A percentile compares a stretch with the other conserved stretches of the same genome.
Conservation (phyloP, 768 basidiomycete species). For the Macrolepiota fuliginosa region DNA sequence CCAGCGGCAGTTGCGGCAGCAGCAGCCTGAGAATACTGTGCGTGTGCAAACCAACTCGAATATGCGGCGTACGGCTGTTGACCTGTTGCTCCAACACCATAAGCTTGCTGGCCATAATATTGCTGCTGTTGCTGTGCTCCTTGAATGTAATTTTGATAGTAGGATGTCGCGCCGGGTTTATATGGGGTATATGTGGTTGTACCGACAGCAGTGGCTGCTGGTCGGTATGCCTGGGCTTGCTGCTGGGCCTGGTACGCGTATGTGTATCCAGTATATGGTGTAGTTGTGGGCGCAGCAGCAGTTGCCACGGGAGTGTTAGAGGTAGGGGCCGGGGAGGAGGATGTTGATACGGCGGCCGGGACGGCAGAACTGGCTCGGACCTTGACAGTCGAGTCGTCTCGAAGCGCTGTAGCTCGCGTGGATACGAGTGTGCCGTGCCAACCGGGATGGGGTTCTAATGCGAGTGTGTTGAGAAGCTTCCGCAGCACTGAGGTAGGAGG, state of each 20-base stretch:
- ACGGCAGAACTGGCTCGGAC: conserved; percentile 38
- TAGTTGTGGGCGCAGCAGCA: conserved; percentile 23
- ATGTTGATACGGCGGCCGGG: conserved; percentile 27
- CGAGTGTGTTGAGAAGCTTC: conserved; percentile 69
- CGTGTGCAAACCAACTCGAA: conserved; percentile 27
- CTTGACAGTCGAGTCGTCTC: conserved; percentile 74
- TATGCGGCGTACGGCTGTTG: conserved; percentile 35
- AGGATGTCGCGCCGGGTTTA: conserved; percentile 27
- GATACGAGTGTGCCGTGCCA: conserved; percentile 76
- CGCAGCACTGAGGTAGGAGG: conserved; percentile 67
- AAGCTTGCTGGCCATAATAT: conserved; percentile 35
- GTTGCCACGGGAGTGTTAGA: conserved; percentile 23
- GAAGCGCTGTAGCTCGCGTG: conserved; percentile 55
- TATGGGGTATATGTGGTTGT: conserved; percentile 31
- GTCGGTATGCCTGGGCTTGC: conserved; percentile 26
- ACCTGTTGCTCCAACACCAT: conserved; percentile 24
- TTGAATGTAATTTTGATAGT: conserved; percentile 30
- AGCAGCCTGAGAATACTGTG: conserved; percentile 25
- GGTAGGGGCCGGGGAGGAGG: conserved; percentile 21
- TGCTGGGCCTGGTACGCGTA: conserved; percentile 30
- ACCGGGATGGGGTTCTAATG: conserved; percentile 53
- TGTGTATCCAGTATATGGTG: conserved; percentile 32
- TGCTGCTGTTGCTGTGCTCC: conserved; percentile 29
- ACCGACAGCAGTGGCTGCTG: conserved; percentile 17
- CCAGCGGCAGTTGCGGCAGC: conserved; percentile 20